Evolutionary conservation across 805 yeast species (phyloP), one percentile per base, ranked within the genome.

Genomic region (Schwanniomyces yamadae): DNA sequence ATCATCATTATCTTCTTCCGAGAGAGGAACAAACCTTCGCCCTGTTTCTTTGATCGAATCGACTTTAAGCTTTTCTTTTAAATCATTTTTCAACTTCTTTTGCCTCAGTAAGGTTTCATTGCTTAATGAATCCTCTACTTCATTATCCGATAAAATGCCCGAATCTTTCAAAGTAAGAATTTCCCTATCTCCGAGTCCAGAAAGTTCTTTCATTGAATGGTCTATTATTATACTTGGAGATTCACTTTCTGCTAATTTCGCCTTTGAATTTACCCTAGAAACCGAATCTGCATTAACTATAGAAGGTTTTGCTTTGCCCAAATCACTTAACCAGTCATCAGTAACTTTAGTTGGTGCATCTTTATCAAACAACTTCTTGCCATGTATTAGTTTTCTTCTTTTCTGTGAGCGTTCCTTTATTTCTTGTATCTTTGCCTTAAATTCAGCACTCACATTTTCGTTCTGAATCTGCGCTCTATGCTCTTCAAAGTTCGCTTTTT

Each of bases 161-260:
- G 54, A 46, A 44, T 80, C 86, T 31, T 77, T 71, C 33, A 84
- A 60, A 0, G 89, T 83, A 34, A 84, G 59, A 3, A 82, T 63
- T 1, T 66, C 75, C 5, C 68, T 64, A n/a, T 59, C 70, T 4
- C 59, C 53, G 1, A 71, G 45, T 10, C 53, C 49, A 2, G 49
- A 45, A 8, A 80, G 49, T n/a, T 70, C 71, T n/a, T 50, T 50
- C 8, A 61, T 24, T 22, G 58, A 55, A 51, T 80, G 84, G 0
- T 69, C 74, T 3, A 80, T 63, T 25, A 61, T 63, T 11, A 73
- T 28, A 1, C 63, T n/a, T n/a, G n/a, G n/a, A n/a, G n/a, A n/a
- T n/a, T n/a, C 19, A 16, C 20, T 28, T 28, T 35, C 36, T 35
- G 34, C 4, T 38, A 36, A 4, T 24, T 32, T 9, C n/a, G n/a